These are phyloP conservation scores for Fraxinus greggii DNA, from an alignment of 305 asterid species.

Conservation along the genomic window DNA sequence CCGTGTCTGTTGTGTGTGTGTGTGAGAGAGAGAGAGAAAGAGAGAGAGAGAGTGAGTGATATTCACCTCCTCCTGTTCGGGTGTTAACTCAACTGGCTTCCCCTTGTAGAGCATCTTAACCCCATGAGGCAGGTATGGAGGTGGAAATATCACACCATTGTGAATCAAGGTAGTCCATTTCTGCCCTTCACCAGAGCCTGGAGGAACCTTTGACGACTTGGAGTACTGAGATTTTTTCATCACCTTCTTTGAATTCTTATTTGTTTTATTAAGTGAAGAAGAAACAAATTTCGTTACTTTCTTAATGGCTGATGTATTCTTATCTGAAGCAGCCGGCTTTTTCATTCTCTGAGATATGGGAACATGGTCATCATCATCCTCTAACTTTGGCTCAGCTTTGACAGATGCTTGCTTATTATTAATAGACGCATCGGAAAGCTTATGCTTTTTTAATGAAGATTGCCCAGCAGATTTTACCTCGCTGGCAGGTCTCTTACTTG, in stretches of 20 bases:
- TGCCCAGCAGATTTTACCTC: conserved; percentile 30
- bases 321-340: conserved; percentile 43
- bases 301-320: conserved; percentile 46
- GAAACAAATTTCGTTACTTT: conserved; percentile 46
- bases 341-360: conserved; percentile 81
- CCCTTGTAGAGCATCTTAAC: conserved; percentile 90
- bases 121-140: conserved; percentile 96
- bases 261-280: conserved; percentile 41
- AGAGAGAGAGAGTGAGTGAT: conserved; percentile 5
- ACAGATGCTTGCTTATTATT: conserved; percentile 31
- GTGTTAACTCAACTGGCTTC: conserved; percentile 73
- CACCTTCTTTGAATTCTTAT: conserved; percentile 52
- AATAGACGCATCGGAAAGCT: conserved; percentile 33
- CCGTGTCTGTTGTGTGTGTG: not conserved
- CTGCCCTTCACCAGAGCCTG: conserved; percentile 96
- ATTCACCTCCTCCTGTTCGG: conserved; percentile 91
- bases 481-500: conserved; percentile 48
- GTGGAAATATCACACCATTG: conserved; percentile 93
- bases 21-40: not conserved
- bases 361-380: conserved; percentile 68
- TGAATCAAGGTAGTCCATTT: conserved; percentile 96
- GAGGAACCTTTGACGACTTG: conserved; percentile 77
- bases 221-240: conserved; percentile 59
- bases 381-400: conserved; percentile 49
- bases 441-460: conserved; percentile 37